phyloP scores from a whole-genome alignment of 768 basidiomycete species.

The Lactarius hatsudake region DNA sequence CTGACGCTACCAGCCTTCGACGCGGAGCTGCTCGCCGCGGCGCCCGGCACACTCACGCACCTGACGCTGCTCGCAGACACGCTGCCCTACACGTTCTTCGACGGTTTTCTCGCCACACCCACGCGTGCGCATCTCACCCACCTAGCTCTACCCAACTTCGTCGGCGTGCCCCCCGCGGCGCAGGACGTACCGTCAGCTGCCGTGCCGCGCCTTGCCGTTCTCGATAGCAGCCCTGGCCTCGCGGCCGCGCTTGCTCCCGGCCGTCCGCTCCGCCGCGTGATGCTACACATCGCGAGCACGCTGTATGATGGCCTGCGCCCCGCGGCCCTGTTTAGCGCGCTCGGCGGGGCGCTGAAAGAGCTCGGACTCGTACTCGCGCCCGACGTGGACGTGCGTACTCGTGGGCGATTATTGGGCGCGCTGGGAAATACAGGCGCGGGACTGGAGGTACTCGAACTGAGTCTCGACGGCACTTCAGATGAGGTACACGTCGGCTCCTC shows the following conservation, averaged over 20 bases:
- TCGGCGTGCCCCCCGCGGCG: slow-evolving; percentile 7
- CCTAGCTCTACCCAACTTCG: slow-evolving; percentile 18
- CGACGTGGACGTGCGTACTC: slow-evolving; percentile 34
- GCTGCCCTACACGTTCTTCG: slow-evolving; percentile 30
- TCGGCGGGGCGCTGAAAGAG: slow-evolving; percentile 27
- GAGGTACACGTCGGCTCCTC: slow-evolving; percentile 29
- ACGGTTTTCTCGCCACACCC: slow-evolving; percentile 30
- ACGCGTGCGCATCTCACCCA: slow-evolving; percentile 27
- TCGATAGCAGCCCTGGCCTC: slow-evolving; percentile 31
- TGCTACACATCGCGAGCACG: slow-evolving; percentile 32
- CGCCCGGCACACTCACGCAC: slow-evolving; percentile 27
- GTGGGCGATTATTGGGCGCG: slow-evolving; percentile 35
- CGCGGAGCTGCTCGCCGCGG: slow-evolving; percentile 29
- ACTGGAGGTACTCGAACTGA: slow-evolving; percentile 32
- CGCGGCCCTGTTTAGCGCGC: slow-evolving; percentile 31
- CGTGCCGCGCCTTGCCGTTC: slow-evolving; percentile 27
- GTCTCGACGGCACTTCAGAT: slow-evolving; percentile 31
- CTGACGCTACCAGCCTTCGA: slow-evolving; percentile 33
- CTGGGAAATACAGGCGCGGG: slow-evolving; percentile 31
- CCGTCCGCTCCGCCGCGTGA: slow-evolving; percentile 31
- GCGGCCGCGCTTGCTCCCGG: slow-evolving; percentile 31
- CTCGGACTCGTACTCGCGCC: slow-evolving; percentile 25
- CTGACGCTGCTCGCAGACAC: slow-evolving; percentile 31
- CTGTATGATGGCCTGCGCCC: slow-evolving; percentile 38
- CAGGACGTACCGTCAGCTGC: slow-evolving; percentile 21